These are phyloP conservation scores for Fusarium udum DNA, from an alignment of 2,329 filamentous ascomycete genomes.

Conservation along the genomic window DNA sequence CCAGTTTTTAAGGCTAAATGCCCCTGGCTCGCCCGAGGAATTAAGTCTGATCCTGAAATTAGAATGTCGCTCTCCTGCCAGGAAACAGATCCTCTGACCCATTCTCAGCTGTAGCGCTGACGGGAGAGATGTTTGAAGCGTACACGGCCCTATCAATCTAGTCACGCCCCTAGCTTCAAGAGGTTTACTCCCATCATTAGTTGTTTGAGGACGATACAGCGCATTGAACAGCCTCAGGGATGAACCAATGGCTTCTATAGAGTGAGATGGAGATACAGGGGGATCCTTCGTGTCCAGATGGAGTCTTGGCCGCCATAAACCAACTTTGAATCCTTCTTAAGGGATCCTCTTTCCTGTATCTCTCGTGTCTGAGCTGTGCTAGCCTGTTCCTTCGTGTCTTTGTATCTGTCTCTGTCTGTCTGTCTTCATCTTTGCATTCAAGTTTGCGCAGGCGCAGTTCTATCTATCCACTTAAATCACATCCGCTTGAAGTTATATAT, in stretches of 20 bases:
- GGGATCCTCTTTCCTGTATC: neutral
- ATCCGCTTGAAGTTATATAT: neutral
- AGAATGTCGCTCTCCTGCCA: neutral
- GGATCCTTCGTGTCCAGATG: slow-evolving; percentile 13
- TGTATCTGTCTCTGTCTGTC: neutral
- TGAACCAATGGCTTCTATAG: neutral
- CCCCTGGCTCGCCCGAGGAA: slow-evolving; percentile 5
- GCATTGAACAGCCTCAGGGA: neutral
- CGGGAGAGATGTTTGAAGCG: neutral
- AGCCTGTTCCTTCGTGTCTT: neutral
- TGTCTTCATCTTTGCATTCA: neutral
- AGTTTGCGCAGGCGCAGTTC: neutral
- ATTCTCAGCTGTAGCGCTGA: slow-evolving; percentile 1
- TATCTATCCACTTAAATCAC: neutral
- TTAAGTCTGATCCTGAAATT: slow-evolving; percentile 24
- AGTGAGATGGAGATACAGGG: slow-evolving; percentile 14
- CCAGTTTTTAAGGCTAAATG: slow-evolving; percentile 30
- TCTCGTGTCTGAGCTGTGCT: neutral
- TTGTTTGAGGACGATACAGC: slow-evolving; percentile 7
- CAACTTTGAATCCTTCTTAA: slow-evolving; percentile 4
- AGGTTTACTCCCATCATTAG: neutral
- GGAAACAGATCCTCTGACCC: slow-evolving; percentile 24
- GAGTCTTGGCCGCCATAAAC: slow-evolving; percentile 1
- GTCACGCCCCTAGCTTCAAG: slow-evolving; percentile 7
- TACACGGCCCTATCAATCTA: slow-evolving; percentile 11